phyloP scores from a whole-genome alignment of 768 basidiomycete genomes.

The Inosperma sp. region DNA sequence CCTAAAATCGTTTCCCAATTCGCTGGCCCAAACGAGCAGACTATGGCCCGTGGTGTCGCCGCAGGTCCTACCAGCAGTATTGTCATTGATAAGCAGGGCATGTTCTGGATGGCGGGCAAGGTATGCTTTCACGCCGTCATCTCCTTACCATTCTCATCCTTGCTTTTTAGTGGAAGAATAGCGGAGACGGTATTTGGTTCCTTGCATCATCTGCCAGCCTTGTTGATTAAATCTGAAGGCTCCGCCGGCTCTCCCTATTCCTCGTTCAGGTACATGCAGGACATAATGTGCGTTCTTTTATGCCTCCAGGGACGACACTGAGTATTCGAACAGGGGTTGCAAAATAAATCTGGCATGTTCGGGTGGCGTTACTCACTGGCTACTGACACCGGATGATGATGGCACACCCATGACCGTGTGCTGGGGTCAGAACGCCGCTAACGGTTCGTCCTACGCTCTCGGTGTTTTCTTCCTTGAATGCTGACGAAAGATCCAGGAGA shows the following conservation, averaged over 20 bases:
- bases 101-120: conserved; percentile 87
- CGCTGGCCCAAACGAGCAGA: conserved; percentile 60
- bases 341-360: conserved; percentile 63
- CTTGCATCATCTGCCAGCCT: neutral
- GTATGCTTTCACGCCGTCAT: conserved; percentile 34
- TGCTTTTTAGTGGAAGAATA: conserved; percentile 76
- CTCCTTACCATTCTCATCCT: neutral
- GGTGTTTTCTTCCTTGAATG: neutral
- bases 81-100: conserved; percentile 77
- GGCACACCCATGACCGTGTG: conserved; percentile 76
- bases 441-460: conserved; percentile 41
- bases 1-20: conserved; percentile 89
- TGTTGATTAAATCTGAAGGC: conserved; percentile 31
- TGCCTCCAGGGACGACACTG: neutral
- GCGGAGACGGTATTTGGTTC: conserved; percentile 69
- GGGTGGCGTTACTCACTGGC: conserved; percentile 90
- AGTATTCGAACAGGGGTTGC: conserved; percentile 54
- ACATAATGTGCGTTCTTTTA: conserved; percentile 59
- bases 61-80: conserved; percentile 85
- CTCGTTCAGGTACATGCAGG: conserved; percentile 80
- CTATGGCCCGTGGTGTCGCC: conserved; percentile 58
- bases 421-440: conserved; percentile 84
- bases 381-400: conserved; percentile 71
- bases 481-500: conserved; percentile 45
- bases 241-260: conserved; percentile 89